These are phyloP conservation scores for Candida tallmaniae DNA, from an alignment of 805 yeast species.

Conservation along the genomic window DNA sequence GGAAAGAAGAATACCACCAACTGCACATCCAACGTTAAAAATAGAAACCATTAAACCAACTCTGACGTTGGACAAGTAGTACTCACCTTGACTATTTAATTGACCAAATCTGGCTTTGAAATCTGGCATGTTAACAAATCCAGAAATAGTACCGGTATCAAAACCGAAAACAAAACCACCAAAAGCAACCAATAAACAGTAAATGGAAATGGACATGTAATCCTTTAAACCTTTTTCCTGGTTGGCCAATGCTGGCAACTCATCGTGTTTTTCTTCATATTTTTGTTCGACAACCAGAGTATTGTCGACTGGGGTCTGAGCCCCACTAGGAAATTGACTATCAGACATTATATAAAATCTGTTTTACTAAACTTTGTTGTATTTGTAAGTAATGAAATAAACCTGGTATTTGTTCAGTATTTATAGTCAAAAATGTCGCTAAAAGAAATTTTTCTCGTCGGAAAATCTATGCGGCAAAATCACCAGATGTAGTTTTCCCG, in stretches of 20 bases:
- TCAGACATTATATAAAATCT: constrained; percentile 1
- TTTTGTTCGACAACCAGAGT: constrained; percentile 13
- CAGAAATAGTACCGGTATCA: constrained; percentile 76
- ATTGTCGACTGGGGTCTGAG: constrained; percentile 14
- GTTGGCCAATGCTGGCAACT: constrained; percentile 18
- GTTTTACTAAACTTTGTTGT: neutral
- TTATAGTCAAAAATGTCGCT: no score
- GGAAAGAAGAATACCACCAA: constrained; percentile 61
- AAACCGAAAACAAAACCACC: constrained; percentile 77
- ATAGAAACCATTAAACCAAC: constrained; percentile 50
- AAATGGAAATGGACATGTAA: constrained; percentile 28
- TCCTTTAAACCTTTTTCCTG: constrained; percentile 28
- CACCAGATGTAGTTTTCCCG: no score
- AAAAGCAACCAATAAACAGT: constrained; percentile 57
- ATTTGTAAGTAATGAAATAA: neutral
- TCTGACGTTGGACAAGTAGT: constrained; percentile 39
- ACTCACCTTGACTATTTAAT: constrained; percentile 31
- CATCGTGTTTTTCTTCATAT: constrained; percentile 5
- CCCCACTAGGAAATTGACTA: constrained; percentile 9
- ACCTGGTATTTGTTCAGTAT: no score
- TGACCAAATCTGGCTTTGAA: constrained; percentile 52
- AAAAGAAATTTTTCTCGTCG: no score
- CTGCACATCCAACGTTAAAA: constrained; percentile 67
- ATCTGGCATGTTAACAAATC: constrained; percentile 59
- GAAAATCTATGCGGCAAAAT: no score